Evolutionary conservation across 108 stramenopile species (phyloP).

Genomic region (Skeletonema grethae): DNA sequence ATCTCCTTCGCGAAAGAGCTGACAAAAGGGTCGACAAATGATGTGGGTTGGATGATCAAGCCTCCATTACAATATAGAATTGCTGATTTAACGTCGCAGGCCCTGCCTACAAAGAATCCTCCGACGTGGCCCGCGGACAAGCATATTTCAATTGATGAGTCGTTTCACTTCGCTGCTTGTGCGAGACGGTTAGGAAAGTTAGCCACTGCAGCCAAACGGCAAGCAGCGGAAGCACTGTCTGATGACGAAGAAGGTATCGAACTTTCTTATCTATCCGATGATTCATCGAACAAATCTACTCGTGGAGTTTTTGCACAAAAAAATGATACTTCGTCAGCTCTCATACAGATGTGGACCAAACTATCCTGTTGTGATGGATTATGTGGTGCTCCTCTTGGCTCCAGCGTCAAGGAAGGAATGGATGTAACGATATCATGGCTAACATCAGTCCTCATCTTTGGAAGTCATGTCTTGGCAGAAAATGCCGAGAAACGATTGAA

Average conservation of each 20-base stretch:
- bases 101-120: constrained; percentile 36
- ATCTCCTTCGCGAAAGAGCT: constrained; percentile 77
- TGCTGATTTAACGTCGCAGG: constrained; percentile 79
- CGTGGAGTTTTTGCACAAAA: background rate
- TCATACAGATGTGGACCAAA: constrained; percentile 62
- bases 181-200: constrained; percentile 78
- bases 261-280: constrained; percentile 29
- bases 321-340: constrained; percentile 10
- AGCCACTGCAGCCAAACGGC: constrained; percentile 61
- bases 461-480: constrained; percentile 61
- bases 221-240: constrained; percentile 12
- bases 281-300: constrained; percentile 10
- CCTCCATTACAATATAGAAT: constrained; percentile 77
- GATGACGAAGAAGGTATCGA: constrained; percentile 54
- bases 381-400: constrained; percentile 72
- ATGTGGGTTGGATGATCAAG: constrained; percentile 74
- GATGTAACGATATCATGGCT: constrained; percentile 82
- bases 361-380: constrained; percentile 83
- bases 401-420: constrained; percentile 72
- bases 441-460: constrained; percentile 64
- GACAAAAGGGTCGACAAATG: constrained; percentile 55
- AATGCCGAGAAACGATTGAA: constrained; percentile 60
- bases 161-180: constrained; percentile 88
- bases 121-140: constrained; percentile 86
- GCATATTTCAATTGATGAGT: constrained; percentile 68